A percentile compares a stretch with the other conserved stretches of the same genome.
Conservation (phyloP, 176 grass and related monocot genomes). For the Triticum turgidum region DNA sequence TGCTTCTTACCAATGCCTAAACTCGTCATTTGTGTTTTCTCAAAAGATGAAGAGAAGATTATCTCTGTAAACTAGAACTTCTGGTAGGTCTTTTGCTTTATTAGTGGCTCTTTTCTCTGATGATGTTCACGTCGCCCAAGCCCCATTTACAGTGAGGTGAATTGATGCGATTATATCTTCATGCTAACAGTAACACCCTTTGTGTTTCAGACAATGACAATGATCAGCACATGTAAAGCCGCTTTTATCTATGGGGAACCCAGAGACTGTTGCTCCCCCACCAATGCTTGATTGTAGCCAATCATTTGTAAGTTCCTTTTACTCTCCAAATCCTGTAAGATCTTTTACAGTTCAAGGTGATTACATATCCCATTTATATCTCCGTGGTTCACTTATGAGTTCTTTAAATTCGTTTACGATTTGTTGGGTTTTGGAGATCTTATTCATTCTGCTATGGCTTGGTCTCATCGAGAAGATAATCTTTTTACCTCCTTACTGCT, state of each 20-base stretch:
- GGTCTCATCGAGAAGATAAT: background rate
- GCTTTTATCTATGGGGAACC: conserved; percentile 36
- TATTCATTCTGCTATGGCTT: background rate
- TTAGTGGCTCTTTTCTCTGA: background rate
- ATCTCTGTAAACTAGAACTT: background rate
- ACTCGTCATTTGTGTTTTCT: conserved; percentile 13
- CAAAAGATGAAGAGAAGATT: background rate
- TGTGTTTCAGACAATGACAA: conserved; percentile 50
- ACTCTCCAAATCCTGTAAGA: conserved; percentile 8
- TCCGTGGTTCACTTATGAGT: background rate
- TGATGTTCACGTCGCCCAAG: conserved; percentile 4
- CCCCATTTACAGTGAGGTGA: background rate
- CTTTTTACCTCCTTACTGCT: conserved; percentile 25
- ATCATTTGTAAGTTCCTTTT: conserved; percentile 59
- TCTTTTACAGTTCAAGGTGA: background rate
- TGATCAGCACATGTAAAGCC: conserved; percentile 29
- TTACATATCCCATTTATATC: background rate
- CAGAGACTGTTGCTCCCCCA: conserved; percentile 37
- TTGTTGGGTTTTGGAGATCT: background rate
- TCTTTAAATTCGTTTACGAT: background rate
- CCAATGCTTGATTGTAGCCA: conserved; percentile 42
- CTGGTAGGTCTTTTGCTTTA: background rate
- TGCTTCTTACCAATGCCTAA: background rate
- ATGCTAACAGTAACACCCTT: conserved; percentile 2
- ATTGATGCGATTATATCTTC: conserved; percentile 1